Evolutionary conservation across 352 stramenopile genomes (phyloP), one percentile per base, ranked within the genome.

Genomic region (Phytopythium oedochilum): DNA sequence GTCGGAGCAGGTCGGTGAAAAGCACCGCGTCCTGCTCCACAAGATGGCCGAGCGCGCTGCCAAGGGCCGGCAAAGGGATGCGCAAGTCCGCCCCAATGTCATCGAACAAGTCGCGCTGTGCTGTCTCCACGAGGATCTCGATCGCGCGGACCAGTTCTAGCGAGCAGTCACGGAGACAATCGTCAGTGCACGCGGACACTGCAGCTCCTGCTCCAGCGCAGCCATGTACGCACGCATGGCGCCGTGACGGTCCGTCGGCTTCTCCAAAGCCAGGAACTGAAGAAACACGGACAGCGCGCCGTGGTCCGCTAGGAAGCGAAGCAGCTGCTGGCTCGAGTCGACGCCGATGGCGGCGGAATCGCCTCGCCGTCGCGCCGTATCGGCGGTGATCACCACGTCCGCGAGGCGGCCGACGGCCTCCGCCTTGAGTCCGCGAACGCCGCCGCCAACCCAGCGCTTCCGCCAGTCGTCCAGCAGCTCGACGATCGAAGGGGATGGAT

Each of bases 141-240:
- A 83, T 40, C 39, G 55, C 63, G 1, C 59, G 60, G 11, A 72
- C 28, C 25, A 77, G 46, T 36, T 66, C 68, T 82, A 54, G 7
- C 36, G 22, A 8, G 22, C 18, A 14, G 38, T 43, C 46, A 28
- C 12, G 49, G 32, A 15, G 5, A 36, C 29, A 20, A 3, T 26
- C 26, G 42, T 17, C 31, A 32, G 5, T 10, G 22, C 20, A 51
- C 22, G 25, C 10, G 26, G 18, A 40, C 53, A 29, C n/a, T 22
- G 8, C 20, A 1, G n/a, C 10, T 46, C n/a, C 39, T 5, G 35
- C 12, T 40, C 35, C n/a, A n/a, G n/a, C n/a, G n/a, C n/a, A n/a
- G n/a, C n/a, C n/a, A n/a, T n/a, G n/a, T n/a, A 73, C 73, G 44
- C 50, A 86, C 75, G 61, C 42, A 65, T 53, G n/a, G 78, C 51